phyloP scores from a whole-genome alignment of 2,329 filamentous ascomycete species.

The Alternaria triticimaculans region DNA sequence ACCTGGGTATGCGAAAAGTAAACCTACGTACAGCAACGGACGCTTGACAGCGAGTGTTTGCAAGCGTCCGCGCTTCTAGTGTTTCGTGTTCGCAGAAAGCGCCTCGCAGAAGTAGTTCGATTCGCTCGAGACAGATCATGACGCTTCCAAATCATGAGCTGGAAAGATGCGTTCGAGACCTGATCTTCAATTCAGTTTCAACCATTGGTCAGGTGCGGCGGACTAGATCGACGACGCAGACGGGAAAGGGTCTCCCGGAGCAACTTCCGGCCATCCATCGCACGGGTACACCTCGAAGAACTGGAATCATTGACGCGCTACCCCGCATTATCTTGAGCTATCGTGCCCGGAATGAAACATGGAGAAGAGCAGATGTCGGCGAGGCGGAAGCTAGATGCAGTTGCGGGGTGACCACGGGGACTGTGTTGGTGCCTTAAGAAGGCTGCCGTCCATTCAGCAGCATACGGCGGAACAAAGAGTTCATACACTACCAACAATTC shows the following conservation, averaged over 20 bases:
- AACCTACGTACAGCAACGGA: neutral
- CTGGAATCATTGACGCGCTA: conserved; percentile 17
- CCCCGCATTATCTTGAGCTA: conserved; percentile 16
- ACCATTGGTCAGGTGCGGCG: neutral
- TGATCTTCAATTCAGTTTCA: neutral
- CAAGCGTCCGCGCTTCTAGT: neutral
- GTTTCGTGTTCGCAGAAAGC: neutral
- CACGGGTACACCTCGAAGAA: conserved; percentile 5
- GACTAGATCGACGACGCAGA: conserved; percentile 2
- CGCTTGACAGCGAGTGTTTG: neutral
- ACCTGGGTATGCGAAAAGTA: neutral
- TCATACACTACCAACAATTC: neutral
- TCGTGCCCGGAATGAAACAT: neutral
- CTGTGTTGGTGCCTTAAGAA: neutral
- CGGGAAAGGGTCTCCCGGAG: conserved; percentile 4
- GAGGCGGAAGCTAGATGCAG: conserved; percentile 14
- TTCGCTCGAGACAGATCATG: neutral
- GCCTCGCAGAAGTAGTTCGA: neutral
- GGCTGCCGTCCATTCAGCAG: neutral
- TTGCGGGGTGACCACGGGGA: neutral
- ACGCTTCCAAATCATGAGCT: neutral
- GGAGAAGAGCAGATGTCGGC: conserved; percentile 6
- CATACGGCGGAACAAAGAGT: neutral
- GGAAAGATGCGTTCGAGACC: neutral
- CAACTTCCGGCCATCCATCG: conserved; percentile 6